A percentile compares a stretch with the other conserved stretches of the same genome.
Conservation (phyloP, 176 grass and related monocot genomes). For the Juncus effusus region DNA sequence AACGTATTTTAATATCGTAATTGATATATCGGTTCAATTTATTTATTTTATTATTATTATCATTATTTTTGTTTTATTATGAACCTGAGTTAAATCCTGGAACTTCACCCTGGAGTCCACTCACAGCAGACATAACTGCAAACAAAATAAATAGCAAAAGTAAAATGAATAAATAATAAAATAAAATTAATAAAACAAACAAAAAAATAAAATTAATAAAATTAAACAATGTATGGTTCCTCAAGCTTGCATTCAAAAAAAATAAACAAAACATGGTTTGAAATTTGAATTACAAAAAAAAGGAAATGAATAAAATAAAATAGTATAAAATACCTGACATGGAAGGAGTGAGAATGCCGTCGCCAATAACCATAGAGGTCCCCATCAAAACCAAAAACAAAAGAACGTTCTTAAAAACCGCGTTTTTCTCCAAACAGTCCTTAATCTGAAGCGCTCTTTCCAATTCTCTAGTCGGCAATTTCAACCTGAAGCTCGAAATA, state of each 20-base stretch:
- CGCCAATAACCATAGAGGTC: constrained; percentile 96
- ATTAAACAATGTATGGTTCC: too few species aligned
- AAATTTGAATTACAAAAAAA: too few species aligned
- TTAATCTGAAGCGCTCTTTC: constrained; percentile 80
- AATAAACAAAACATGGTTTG: too few species aligned
- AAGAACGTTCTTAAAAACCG: constrained; percentile 61
- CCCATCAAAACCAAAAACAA: constrained; percentile 94
- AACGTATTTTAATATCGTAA: too few species aligned
- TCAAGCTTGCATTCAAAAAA: too few species aligned
- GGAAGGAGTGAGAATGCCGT: constrained; percentile 96
- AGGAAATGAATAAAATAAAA: too few species aligned
- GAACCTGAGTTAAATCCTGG: constrained; percentile 79
- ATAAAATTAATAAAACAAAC: too few species aligned
- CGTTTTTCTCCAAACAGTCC: constrained; percentile 72
- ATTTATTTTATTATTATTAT: too few species aligned
- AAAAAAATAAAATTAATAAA: constrained; percentile 5
- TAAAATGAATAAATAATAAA: too few species aligned
- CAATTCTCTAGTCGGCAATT: constrained; percentile 80
- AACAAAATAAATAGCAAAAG: constrained; percentile 21
- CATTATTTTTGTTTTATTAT: too few species aligned
- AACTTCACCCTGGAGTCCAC: constrained; percentile 82
- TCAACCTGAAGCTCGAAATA: constrained; percentile 93
- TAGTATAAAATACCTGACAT: too few species aligned
- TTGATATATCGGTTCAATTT: too few species aligned
- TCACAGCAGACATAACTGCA: constrained; percentile 94